These are phyloP conservation scores for Heliamphora pulchella DNA, from an alignment of 179 eudicot genomes.

Conservation along the genomic window DNA sequence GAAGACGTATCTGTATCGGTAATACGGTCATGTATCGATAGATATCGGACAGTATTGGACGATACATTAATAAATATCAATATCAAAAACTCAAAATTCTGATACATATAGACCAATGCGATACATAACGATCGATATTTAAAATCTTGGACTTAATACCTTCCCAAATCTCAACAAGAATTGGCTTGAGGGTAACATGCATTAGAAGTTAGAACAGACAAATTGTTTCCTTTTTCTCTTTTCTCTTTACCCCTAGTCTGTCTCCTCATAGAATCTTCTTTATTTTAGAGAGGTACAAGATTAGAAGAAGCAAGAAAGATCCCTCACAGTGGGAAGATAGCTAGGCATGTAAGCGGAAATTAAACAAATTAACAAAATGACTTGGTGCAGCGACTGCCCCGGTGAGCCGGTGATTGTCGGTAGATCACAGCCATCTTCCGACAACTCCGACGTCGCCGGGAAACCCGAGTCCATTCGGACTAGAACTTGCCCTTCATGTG, in stretches of 20 bases:
- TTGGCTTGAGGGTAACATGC: slow-evolving; percentile 16
- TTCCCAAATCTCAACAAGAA: slow-evolving; percentile 28
- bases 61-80: too few relatives aligned
- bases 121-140: too few relatives aligned
- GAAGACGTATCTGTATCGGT: too few relatives aligned
- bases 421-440: not conserved
- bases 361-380: slow-evolving; percentile 20
- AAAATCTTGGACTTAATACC: slow-evolving; percentile 23
- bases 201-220: slow-evolving; percentile 22
- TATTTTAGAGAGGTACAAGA: not conserved
- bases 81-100: too few relatives aligned
- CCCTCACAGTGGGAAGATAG: not conserved
- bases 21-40: too few relatives aligned
- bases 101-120: too few relatives aligned
- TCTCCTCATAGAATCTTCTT: slow-evolving; percentile 5
- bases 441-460: not conserved
- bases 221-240: slow-evolving; percentile 12
- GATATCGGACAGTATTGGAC: too few relatives aligned
- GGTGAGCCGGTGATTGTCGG: slow-evolving; percentile 15
- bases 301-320: not conserved
- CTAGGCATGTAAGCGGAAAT: not conserved
- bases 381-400: slow-evolving; percentile 38
- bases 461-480: not conserved
- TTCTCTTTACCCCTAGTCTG: slow-evolving; percentile 8
- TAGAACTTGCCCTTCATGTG: slow-evolving; percentile 53